These are phyloP conservation scores for Tolypocladium guangdongense DNA, from an alignment of 2,329 filamentous ascomycete species.

Conservation along the genomic window DNA sequence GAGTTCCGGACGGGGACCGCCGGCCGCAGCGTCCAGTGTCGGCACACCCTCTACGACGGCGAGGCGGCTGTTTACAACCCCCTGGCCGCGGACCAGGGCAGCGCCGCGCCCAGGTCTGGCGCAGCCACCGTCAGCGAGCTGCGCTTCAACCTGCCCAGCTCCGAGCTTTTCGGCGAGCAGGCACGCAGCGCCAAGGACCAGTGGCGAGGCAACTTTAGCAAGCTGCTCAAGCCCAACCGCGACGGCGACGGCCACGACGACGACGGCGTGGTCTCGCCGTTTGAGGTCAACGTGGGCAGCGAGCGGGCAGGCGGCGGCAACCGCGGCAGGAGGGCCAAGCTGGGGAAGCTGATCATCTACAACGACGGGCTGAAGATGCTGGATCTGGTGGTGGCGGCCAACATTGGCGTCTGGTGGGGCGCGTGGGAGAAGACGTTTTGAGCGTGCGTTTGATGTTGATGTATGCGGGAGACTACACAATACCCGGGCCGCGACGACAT, in stretches of 20 bases:
- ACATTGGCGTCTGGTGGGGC: slow-evolving; percentile 89
- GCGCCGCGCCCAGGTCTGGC: slow-evolving; percentile 17
- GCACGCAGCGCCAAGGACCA: slow-evolving; percentile 19
- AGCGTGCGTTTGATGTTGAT: slow-evolving; percentile 2
- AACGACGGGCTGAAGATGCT: slow-evolving; percentile 92
- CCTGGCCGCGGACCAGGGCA: slow-evolving; percentile 25
- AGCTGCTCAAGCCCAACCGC: slow-evolving; percentile 23
- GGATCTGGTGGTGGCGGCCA: slow-evolving; percentile 82
- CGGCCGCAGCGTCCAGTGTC: slow-evolving; percentile 65
- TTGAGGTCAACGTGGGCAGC: slow-evolving; percentile 67
- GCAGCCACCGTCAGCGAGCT: slow-evolving; percentile 62
- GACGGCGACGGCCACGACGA: slow-evolving; percentile 22
- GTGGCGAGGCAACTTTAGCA: slow-evolving; percentile 31
- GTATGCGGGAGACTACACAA: not conserved
- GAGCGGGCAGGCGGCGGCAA: slow-evolving; percentile 82
- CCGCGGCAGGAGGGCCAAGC: slow-evolving; percentile 75
- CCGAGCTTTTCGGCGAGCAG: slow-evolving; percentile 33
- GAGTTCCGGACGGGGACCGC: slow-evolving; percentile 71
- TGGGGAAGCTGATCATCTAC: slow-evolving; percentile 85
- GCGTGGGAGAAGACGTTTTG: slow-evolving; percentile 56
- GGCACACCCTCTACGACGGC: slow-evolving; percentile 51
- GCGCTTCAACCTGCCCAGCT: slow-evolving; percentile 73
- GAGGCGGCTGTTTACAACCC: slow-evolving; percentile 28
- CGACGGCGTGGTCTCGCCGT: slow-evolving; percentile 25
- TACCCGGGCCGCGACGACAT: not conserved